Evolutionary conservation across 176 grass and related monocot genomes (phyloP).

Genomic region (Alopecurus myosuroides): DNA sequence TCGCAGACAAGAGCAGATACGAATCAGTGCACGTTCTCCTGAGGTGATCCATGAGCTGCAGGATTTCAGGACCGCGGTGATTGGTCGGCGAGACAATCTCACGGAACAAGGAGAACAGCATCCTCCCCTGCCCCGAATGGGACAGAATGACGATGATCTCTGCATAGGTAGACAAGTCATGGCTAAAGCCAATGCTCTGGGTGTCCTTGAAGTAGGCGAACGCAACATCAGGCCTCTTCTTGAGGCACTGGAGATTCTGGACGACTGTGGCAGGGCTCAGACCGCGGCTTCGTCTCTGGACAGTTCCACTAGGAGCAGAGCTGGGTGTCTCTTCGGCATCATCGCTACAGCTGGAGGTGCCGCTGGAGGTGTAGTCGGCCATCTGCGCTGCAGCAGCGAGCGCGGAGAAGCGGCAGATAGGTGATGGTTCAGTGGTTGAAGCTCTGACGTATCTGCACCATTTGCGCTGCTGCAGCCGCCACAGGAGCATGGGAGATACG

Average conservation of each 20-base stretch:
- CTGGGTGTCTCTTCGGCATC: constrained; percentile 33
- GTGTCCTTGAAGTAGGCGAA: constrained; percentile 66
- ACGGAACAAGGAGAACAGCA: constrained; percentile 44
- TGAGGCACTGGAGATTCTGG: constrained; percentile 33
- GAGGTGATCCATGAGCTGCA: constrained; percentile 42
- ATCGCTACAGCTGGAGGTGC: constrained; percentile 33
- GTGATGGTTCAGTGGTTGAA: not conserved
- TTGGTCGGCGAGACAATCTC: constrained; percentile 25
- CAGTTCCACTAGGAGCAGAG: not conserved
- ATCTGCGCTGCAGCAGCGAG: constrained; percentile 1
- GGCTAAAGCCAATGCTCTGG: constrained; percentile 43
- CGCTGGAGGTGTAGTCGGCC: constrained; percentile 42
- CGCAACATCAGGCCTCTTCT: constrained; percentile 30
- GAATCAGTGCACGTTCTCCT: not conserved
- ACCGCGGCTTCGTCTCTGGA: not conserved
- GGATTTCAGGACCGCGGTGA: constrained; percentile 15
- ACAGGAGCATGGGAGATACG: constrained; percentile 22
- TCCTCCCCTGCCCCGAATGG: constrained; percentile 23
- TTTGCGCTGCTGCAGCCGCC: constrained; percentile 20
- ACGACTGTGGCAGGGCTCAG: constrained; percentile 36
- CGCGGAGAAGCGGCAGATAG: constrained; percentile 16
- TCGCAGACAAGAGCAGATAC: constrained; percentile 20
- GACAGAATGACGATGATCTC: constrained; percentile 46
- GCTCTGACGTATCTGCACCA: constrained; percentile 17
- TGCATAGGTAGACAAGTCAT: constrained; percentile 49